A percentile compares a stretch with the other conserved stretches of the same genome.
Evolutionary conservation across 768 basidiomycete genomes (phyloP).

Genomic region (Scleroderma citrinum): DNA sequence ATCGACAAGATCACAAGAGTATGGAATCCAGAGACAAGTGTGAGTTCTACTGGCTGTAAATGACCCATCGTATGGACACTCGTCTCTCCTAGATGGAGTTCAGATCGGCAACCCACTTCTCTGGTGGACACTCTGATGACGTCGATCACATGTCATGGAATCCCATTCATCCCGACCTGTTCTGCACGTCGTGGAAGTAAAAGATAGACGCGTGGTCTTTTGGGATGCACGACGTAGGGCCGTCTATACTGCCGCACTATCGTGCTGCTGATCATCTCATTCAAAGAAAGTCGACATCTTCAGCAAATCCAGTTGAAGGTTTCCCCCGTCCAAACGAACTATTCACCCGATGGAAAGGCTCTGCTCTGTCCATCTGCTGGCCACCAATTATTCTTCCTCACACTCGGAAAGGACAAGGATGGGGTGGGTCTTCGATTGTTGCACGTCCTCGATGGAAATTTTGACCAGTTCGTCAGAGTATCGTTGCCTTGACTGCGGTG

Average conservation of each 20-base stretch:
- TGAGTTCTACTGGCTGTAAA: conserved; percentile 32
- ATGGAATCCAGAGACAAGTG: conserved; percentile 77
- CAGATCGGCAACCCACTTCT: conserved; percentile 56
- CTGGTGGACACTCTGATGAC: conserved; percentile 71
- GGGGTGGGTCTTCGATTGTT: conserved; percentile 8
- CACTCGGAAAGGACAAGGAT: conserved; percentile 42
- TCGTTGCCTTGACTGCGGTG: conserved; percentile 56
- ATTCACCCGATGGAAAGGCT: conserved; percentile 66
- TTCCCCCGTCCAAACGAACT: conserved; percentile 60
- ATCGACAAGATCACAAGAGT: conserved; percentile 72
- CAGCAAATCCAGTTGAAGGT: conserved; percentile 57
- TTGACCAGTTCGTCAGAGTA: conserved; percentile 28
- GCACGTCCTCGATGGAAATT: neutral
- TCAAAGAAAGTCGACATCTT: conserved; percentile 59
- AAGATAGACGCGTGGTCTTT: conserved; percentile 68
- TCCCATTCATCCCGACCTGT: conserved; percentile 77
- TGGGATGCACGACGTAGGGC: conserved; percentile 80
- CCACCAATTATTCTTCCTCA: conserved; percentile 58
- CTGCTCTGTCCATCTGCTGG: conserved; percentile 58
- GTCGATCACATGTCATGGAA: conserved; percentile 85
- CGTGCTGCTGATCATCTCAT: conserved; percentile 5
- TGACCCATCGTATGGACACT: neutral
- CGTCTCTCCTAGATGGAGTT: conserved; percentile 58
- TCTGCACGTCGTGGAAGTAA: conserved; percentile 76
- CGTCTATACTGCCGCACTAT: neutral